Base-by-base conservation (phyloP, 352 stramenopile genomes). In the Achlya hypogyna region DNA sequence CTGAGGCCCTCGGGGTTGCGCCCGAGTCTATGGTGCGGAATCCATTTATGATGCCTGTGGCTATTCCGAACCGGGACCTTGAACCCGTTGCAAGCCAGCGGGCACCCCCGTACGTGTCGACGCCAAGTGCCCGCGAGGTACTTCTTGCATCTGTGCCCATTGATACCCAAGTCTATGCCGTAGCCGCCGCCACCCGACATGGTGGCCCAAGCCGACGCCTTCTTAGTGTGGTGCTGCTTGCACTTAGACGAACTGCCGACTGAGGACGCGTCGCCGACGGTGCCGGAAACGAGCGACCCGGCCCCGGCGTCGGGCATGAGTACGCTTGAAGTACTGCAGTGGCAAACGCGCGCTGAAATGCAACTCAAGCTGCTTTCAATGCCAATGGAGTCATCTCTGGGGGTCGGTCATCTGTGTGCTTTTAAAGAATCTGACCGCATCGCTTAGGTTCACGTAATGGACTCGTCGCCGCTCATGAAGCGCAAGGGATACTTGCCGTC, bases 11-110 rank as follows among this genome's bases (percentile, higher is more conserved):
- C 4, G 81, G 81, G 20, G 74, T 93, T 23, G 77, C 83, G 20
- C 69, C 80, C 9, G 40, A 71, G 1, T 72, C 65, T 1, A 87
- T 93, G 81, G 78, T 78, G 56, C 79, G 89, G 47, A 93, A 93
- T 51, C 85, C 85, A 29, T 91, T 93, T 70, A 93, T 93, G 83
- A 88, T 89, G 77, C 82, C 85, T 23, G 63, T 73, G 23, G 74
- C 82, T n/a, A 87, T 88, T 64, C 60, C 78, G 5, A 77, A 86
- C 43, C 78, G 80, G 16, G 78, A 87, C 42, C 86, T 91, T 27
- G 35, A 62, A 31, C n/a, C 49, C 31, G 51, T 59, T 18, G 43
- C n/a, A 71, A 82, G 66, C 78, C 79, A 22, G 80, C 82, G 16
- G 68, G 69, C 0, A 70, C 84, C 51, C 77, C 82, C 2, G 77